Percentiles rank a stretch among this genome's conserved stretches.
phyloP scores from a whole-genome alignment of 352 stramenopile species.

The Phytophthora sansomeana region DNA sequence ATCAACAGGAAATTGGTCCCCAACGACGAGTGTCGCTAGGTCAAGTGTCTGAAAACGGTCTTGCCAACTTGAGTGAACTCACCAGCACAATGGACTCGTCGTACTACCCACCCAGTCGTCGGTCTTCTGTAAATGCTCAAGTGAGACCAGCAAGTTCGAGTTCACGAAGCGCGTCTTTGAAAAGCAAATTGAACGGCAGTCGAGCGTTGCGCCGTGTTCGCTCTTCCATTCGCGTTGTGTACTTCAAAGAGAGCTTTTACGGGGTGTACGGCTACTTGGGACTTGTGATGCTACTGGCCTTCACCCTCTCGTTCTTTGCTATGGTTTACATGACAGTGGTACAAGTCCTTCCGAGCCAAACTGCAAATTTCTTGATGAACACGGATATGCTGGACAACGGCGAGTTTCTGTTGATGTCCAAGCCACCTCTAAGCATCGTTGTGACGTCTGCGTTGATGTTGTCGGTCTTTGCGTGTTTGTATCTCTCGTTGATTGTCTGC shows the following conservation, averaged over 20 bases:
- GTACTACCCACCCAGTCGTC: neutral
- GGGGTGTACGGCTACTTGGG: constrained; percentile 56
- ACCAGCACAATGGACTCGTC: constrained; percentile 11
- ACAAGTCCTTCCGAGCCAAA: constrained; percentile 50
- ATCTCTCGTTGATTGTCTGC: constrained; percentile 44
- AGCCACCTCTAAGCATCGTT: constrained; percentile 37
- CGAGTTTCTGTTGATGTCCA: constrained; percentile 55
- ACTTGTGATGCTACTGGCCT: constrained; percentile 47
- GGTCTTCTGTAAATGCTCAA: constrained; percentile 6
- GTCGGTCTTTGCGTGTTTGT: constrained; percentile 40
- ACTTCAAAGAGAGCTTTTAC: constrained; percentile 52
- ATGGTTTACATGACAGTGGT: constrained; percentile 51
- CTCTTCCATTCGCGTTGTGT: constrained; percentile 12
- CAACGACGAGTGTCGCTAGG: constrained; percentile 23
- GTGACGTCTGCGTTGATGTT: constrained; percentile 43
- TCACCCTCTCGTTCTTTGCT: constrained; percentile 39
- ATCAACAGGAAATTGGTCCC: neutral
- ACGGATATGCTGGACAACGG: constrained; percentile 52
- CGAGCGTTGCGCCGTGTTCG: constrained; percentile 4
- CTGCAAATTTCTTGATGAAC: constrained; percentile 55
- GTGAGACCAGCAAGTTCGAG: constrained; percentile 13
- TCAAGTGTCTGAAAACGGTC: constrained; percentile 2
- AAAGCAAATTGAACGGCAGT: constrained; percentile 10
- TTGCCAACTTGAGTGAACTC: constrained; percentile 6
- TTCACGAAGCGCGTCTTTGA: constrained; percentile 4